Conservation (phyloP, 768 basidiomycete species). For the Boletales sp. region DNA sequence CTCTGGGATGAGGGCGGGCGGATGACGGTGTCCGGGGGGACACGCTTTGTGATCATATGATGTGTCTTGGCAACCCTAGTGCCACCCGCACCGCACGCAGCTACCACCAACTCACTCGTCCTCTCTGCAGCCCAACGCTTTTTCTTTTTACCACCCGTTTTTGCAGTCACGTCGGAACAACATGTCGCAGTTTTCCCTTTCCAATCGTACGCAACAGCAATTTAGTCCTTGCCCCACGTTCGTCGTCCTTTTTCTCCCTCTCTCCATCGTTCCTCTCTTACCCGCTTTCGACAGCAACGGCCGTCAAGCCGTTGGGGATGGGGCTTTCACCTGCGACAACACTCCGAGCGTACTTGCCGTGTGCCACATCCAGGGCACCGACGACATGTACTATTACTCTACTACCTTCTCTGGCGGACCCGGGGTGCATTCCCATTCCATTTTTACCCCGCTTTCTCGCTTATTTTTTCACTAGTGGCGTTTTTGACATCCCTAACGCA, state of each 20-base stretch:
- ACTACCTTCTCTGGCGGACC: slow-evolving; percentile 94
- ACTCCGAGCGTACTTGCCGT: slow-evolving; percentile 81
- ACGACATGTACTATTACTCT: slow-evolving; percentile 87
- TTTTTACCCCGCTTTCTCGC: neutral
- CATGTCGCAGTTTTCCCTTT: slow-evolving; percentile 74
- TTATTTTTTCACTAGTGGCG: slow-evolving; percentile 59
- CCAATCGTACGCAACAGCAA: slow-evolving; percentile 69
- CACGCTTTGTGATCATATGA: too few species aligned
- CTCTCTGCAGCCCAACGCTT: neutral
- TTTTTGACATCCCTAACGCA: slow-evolving; percentile 85
- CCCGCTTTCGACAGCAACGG: slow-evolving; percentile 64
- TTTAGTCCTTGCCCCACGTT: slow-evolving; percentile 97
- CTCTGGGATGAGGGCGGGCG: too few species aligned
- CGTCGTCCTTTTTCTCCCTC: slow-evolving; percentile 20
- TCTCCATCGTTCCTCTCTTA: slow-evolving; percentile 11
- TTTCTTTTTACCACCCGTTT: neutral
- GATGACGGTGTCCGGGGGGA: too few species aligned
- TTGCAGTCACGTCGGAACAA: slow-evolving; percentile 74
- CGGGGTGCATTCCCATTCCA: slow-evolving; percentile 51
- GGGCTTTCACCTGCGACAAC: slow-evolving; percentile 79
- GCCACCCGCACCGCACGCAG: slow-evolving; percentile 3
- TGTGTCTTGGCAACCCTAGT: slow-evolving; percentile 13
- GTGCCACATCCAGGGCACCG: slow-evolving; percentile 76
- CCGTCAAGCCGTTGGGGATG: slow-evolving; percentile 95
- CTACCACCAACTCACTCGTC: slow-evolving; percentile 5